Conservation (phyloP, 768 basidiomycete genomes). For the Mycena leptocephala region DNA sequence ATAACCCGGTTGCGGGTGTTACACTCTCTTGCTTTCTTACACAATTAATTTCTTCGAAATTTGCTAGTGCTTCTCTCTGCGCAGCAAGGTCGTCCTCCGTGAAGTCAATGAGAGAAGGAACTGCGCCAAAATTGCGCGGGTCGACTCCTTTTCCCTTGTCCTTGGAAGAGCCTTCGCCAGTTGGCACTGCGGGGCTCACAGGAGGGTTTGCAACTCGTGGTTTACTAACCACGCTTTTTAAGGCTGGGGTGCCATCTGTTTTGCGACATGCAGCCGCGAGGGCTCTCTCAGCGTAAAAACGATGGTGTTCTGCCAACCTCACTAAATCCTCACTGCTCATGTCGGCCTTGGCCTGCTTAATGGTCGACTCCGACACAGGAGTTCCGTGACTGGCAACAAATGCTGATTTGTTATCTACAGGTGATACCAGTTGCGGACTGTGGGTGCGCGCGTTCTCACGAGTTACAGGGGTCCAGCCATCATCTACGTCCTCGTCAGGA, state of each 20-base stretch:
- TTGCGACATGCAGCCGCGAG: not conserved
- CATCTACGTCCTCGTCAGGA: not conserved
- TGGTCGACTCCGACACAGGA: not conserved
- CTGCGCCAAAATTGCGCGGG: not conserved
- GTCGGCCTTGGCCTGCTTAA: not conserved
- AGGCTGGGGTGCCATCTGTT: not conserved
- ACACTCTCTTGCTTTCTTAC: not conserved
- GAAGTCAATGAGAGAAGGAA: not conserved
- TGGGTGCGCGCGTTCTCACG: constrained; percentile 1
- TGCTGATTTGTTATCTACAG: not conserved
- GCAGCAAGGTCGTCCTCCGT: not conserved
- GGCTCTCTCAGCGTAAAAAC: not conserved
- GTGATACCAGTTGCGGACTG: not conserved
- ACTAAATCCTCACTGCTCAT: not conserved
- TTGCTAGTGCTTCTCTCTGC: not conserved
- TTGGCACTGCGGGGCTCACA: not conserved
- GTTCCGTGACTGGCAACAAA: not conserved
- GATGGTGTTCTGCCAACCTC: not conserved
- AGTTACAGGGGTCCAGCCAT: not conserved
- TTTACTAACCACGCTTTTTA: too few relatives aligned
- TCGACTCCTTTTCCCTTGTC: not conserved
- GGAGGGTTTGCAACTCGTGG: not conserved
- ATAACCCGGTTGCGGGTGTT: not conserved
- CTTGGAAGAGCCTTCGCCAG: not conserved
- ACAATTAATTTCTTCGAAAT: not conserved